These are phyloP conservation scores for Wickerhamia fluorescens DNA, from an alignment of 805 yeast genomes.

Conservation along the genomic window DNA sequence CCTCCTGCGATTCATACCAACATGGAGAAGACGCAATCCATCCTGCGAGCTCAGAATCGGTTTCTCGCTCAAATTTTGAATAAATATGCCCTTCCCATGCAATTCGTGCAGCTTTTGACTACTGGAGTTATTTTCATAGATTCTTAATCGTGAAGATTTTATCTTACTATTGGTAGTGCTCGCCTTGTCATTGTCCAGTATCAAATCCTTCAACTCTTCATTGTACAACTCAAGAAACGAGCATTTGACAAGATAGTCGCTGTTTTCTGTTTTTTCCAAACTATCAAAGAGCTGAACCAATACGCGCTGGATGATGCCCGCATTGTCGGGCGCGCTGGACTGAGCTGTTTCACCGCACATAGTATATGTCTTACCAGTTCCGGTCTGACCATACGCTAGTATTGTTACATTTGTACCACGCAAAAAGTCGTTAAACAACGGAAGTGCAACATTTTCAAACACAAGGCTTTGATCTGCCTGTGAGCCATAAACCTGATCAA, in stretches of 20 bases:
- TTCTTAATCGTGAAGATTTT: constrained; percentile 19
- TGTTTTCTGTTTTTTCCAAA: constrained; percentile 16
- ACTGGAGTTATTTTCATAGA: constrained; percentile 24
- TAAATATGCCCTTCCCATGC: constrained; percentile 36
- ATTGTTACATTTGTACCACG: constrained; percentile 64
- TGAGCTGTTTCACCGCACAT: constrained; percentile 46
- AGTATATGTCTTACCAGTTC: constrained; percentile 80
- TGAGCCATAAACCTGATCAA: constrained; percentile 81
- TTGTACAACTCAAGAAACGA: constrained; percentile 83
- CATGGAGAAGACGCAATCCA: constrained; percentile 48
- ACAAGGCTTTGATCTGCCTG: constrained; percentile 65
- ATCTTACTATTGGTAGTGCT: neutral
- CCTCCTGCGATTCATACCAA: constrained; percentile 53
- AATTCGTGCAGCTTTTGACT: no score
- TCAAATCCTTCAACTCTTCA: constrained; percentile 73
- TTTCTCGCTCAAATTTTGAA: constrained; percentile 61
- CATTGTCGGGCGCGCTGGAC: constrained; percentile 12
- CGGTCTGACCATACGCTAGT: constrained; percentile 78
- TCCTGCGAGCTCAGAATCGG: constrained; percentile 46
- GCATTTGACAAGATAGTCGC: constrained; percentile 64
- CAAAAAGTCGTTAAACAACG: constrained; percentile 61
- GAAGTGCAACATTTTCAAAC: constrained; percentile 65
- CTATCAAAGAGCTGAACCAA: constrained; percentile 44
- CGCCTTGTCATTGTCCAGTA: constrained; percentile 39
- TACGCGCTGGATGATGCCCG: constrained; percentile 57